A percentile compares a stretch with the other conserved stretches of the same genome.
phyloP scores from a whole-genome alignment of 805 yeast genomes.

The Sungouiella blattae region DNA sequence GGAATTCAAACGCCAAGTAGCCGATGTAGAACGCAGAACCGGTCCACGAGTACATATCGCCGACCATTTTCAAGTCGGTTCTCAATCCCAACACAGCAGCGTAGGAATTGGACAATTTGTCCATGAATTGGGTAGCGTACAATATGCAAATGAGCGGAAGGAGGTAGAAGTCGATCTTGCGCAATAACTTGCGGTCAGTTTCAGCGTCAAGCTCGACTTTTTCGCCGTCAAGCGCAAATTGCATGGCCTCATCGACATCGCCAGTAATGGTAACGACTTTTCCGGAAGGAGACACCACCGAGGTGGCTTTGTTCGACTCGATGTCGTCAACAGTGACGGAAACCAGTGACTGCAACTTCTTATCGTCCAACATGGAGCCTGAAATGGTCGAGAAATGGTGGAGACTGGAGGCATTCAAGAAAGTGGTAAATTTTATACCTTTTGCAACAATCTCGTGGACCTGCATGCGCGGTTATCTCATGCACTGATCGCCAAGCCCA shows the following conservation, averaged over 20 bases:
- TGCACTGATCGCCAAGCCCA: too few relatives aligned
- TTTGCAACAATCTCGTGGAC: too few relatives aligned
- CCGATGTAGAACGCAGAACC: constrained; percentile 18
- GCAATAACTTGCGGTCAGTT: constrained; percentile 28
- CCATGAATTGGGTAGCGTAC: constrained; percentile 57
- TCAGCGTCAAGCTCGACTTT: constrained; percentile 24
- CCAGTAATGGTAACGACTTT: constrained; percentile 24
- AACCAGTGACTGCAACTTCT: too few relatives aligned
- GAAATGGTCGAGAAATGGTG: too few relatives aligned
- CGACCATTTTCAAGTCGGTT: constrained; percentile 31
- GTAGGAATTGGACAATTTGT: constrained; percentile 49
- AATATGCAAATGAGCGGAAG: constrained; percentile 49
- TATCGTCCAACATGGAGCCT: too few relatives aligned
- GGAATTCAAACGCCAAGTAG: constrained; percentile 9
- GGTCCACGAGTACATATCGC: constrained; percentile 27
- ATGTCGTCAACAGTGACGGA: constrained; percentile 1
- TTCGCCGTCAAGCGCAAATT: constrained; percentile 32
- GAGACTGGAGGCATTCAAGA: too few relatives aligned
- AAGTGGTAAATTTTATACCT: too few relatives aligned
- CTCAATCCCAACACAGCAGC: constrained; percentile 53
- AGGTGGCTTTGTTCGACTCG: constrained; percentile 8
- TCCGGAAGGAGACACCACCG: constrained; percentile 15
- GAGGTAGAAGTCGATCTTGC: constrained; percentile 38
- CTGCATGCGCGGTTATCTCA: too few relatives aligned
- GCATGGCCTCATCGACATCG: constrained; percentile 45